Conservation (phyloP, 441 rosid species). For the Populus trichocarpa region DNA sequence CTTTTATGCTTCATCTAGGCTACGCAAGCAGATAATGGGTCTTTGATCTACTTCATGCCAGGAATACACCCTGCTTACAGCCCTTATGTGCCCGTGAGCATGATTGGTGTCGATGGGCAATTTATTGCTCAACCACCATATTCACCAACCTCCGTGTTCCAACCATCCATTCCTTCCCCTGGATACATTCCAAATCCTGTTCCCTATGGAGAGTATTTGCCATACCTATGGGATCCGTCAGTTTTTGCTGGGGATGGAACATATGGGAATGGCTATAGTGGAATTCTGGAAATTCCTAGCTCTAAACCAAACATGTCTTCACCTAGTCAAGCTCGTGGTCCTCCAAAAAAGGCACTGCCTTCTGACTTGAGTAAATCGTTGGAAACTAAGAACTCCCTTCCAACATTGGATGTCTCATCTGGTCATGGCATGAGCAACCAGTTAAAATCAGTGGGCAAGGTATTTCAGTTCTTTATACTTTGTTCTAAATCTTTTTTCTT, state of each 20-base stretch:
- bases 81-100: conserved; percentile 31
- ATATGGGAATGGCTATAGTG: conserved; percentile 28
- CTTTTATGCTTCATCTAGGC: conserved; percentile 25
- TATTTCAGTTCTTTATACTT: conserved; percentile 6
- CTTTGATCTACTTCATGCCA: conserved; percentile 43
- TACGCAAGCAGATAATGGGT: conserved; percentile 49
- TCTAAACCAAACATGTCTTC: conserved; percentile 37
- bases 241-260: conserved; percentile 15
- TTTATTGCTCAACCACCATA: conserved; percentile 32
- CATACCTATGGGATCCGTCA: conserved; percentile 37
- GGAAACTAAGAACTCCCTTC: conserved; percentile 24
- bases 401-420: conserved; percentile 5
- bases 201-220: conserved; percentile 35
- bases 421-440: conserved; percentile 29
- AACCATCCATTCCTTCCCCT: conserved; percentile 27
- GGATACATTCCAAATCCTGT: conserved; percentile 34
- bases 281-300: conserved; percentile 28
- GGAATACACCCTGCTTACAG: conserved; percentile 36
- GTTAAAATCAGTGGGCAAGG: conserved; percentile 38
- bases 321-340: conserved; percentile 23
- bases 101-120: conserved; percentile 31
- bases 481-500: conserved; percentile 1
- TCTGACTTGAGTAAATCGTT: conserved; percentile 9
- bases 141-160: conserved; percentile 22
- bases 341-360: not conserved